Conservation (phyloP, 2,329 filamentous ascomycete species). For the Thielaviopsis cerberus region DNA sequence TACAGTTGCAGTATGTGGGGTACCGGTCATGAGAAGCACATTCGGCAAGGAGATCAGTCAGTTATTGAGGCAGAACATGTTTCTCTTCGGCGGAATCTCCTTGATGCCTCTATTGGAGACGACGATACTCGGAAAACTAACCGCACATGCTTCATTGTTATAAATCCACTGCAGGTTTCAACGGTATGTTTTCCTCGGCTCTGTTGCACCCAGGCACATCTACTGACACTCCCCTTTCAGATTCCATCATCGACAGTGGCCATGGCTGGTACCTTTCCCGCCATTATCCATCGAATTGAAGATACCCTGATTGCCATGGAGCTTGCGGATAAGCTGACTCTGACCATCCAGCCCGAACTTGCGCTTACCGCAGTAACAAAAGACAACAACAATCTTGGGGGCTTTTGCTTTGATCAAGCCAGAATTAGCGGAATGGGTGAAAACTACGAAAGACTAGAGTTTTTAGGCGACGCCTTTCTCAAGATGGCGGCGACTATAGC, state of each 20-base stretch:
- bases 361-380: slow-evolving; percentile 86
- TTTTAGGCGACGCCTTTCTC: slow-evolving; percentile 80
- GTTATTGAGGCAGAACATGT: slow-evolving; percentile 62
- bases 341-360: slow-evolving; percentile 46
- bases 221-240: slow-evolving; percentile 28
- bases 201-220: background rate
- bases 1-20: slow-evolving; percentile 65
- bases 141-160: slow-evolving; percentile 44
- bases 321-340: slow-evolving; percentile 43
- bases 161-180: slow-evolving; percentile 62
- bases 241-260: slow-evolving; percentile 50
- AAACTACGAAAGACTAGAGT: slow-evolving; percentile 89
- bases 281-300: slow-evolving; percentile 70
- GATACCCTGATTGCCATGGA: slow-evolving; percentile 65
- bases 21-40: slow-evolving; percentile 31
- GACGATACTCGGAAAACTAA: slow-evolving; percentile 24
- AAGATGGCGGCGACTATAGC: slow-evolving; percentile 92
- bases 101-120: slow-evolving; percentile 47
- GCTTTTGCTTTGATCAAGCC: slow-evolving; percentile 47
- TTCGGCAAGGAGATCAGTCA: slow-evolving; percentile 52
- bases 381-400: slow-evolving; percentile 68
- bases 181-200: slow-evolving; percentile 32
- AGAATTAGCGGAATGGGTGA: slow-evolving; percentile 77
- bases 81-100: slow-evolving; percentile 60
- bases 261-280: slow-evolving; percentile 60